Conservation (phyloP, 176 grass and related monocot genomes). For the Aegilops umbellulata region DNA sequence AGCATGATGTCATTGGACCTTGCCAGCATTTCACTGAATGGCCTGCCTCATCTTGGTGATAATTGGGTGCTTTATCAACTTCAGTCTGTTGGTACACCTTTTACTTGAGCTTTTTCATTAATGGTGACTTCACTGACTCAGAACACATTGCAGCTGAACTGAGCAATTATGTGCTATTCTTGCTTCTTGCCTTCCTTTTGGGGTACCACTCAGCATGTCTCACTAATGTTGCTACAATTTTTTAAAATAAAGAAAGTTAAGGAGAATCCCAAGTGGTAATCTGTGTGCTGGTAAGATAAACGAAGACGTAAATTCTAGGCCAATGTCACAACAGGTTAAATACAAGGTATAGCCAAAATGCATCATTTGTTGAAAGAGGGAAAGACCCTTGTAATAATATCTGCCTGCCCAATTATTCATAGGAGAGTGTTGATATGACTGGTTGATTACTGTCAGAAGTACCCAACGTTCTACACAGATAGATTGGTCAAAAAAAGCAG, state of each 20-base stretch:
- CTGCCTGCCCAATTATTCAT: constrained; percentile 1
- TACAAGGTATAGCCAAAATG: constrained; percentile 13
- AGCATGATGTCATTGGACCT: background rate
- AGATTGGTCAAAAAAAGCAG: background rate
- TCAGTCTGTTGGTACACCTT: background rate
- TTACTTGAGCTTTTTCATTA: background rate
- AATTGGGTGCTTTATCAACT: background rate
- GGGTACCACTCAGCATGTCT: constrained; percentile 16
- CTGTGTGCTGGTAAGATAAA: background rate
- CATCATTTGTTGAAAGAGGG: background rate
- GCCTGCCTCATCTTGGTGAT: background rate
- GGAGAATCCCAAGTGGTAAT: background rate
- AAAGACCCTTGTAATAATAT: background rate
- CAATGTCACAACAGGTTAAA: background rate
- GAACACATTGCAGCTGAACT: constrained; percentile 14
- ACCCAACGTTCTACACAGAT: background rate
- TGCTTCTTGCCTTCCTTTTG: constrained; percentile 35
- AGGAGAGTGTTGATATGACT: background rate
- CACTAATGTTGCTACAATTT: constrained; percentile 42
- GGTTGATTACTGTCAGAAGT: background rate
- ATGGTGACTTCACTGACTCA: background rate
- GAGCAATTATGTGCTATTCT: constrained; percentile 9
- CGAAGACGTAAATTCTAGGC: background rate
- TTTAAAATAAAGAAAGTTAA: background rate
- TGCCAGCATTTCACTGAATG: constrained; percentile 11